Evolutionary conservation across 768 basidiomycete genomes (phyloP).

Genomic region (Hericium rajendrae): DNA sequence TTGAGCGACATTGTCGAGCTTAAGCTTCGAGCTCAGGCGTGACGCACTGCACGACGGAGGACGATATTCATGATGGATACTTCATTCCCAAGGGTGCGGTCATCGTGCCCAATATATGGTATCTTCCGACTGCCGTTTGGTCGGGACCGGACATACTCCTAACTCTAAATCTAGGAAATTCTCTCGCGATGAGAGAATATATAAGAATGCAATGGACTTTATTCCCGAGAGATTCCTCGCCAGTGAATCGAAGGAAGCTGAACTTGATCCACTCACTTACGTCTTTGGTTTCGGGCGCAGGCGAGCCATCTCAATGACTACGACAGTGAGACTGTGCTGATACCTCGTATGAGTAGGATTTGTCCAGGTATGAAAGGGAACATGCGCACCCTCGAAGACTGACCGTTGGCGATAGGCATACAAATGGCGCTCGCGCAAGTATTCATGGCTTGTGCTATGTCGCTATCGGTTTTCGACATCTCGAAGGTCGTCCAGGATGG

Average conservation of each 20-base stretch:
- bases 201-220: conserved; percentile 19
- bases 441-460: conserved; percentile 9
- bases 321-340: background rate
- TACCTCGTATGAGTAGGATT: background rate
- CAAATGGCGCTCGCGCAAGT: conserved; percentile 13
- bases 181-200: conserved; percentile 19
- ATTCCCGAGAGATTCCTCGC: conserved; percentile 21
- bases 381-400: background rate
- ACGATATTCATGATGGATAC: conserved; percentile 29
- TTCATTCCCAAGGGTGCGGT: conserved; percentile 29
- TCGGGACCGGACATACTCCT: background rate
- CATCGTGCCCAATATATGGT: conserved; percentile 28
- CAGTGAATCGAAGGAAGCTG: conserved; percentile 8
- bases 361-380: too few relatives aligned
- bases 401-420: conserved; percentile 11
- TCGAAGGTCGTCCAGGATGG: conserved; percentile 8
- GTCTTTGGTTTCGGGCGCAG: conserved; percentile 20
- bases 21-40: conserved; percentile 14
- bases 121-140: background rate
- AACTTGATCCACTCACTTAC: conserved; percentile 13
- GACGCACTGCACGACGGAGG: conserved; percentile 25
- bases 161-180: conserved; percentile 15
- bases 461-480: conserved; percentile 15
- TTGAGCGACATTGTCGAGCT: too few relatives aligned
- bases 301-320: conserved; percentile 2